Evolutionary conservation across 2,329 filamentous ascomycete species (phyloP).

Genomic region (Blastomyces silverae): DNA sequence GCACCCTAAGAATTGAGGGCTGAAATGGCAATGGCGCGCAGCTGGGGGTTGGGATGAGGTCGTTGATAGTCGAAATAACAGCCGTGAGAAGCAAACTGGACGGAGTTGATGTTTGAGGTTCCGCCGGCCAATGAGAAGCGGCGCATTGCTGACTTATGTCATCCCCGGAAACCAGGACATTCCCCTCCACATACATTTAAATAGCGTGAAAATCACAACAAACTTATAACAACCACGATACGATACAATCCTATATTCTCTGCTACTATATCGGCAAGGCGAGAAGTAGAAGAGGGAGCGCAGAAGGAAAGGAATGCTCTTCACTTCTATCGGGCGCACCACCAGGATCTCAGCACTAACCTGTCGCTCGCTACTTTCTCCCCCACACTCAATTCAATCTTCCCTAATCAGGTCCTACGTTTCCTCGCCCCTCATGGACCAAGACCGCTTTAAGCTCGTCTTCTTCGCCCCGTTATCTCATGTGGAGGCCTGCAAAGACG

Average conservation of each 20-base stretch:
- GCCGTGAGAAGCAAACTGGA: not conserved
- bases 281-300: not conserved
- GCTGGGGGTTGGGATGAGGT: not conserved
- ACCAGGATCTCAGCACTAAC: conserved; percentile 1
- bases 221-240: not conserved
- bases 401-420: not conserved
- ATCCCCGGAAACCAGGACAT: conserved; percentile 8
- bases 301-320: conserved; percentile 7
- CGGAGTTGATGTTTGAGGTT: not conserved
- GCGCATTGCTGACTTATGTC: conserved; percentile 20
- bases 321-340: conserved; percentile 2
- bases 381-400: not conserved
- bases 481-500: conserved; percentile 37
- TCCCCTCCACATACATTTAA: too few relatives aligned
- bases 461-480: conserved; percentile 40
- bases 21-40: not conserved
- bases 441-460: conserved; percentile 37
- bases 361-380: not conserved
- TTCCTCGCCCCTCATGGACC: conserved; percentile 10
- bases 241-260: not conserved
- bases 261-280: not conserved
- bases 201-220: not conserved
- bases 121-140: conserved; percentile 18
- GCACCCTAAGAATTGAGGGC: not conserved
- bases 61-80: not conserved